Percentiles rank a stretch among this genome's conserved stretches.
phyloP scores from a whole-genome alignment of 1,139 yeast genomes.

The Nematodospora anomalae region DNA sequence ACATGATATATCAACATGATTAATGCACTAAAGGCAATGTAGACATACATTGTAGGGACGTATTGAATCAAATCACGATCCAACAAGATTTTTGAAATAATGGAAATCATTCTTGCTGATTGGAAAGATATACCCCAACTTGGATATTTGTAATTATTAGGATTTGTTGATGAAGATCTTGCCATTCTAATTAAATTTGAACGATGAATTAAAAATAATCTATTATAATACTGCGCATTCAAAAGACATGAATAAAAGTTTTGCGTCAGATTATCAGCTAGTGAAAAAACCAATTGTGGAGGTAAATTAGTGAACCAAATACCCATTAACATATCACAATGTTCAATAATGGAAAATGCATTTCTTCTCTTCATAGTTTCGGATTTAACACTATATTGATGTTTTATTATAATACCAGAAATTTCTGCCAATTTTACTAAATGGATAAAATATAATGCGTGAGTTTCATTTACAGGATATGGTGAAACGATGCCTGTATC shows the following conservation, averaged over 20 bases:
- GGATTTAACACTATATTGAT: constrained; percentile 72
- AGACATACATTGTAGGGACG: constrained; percentile 57
- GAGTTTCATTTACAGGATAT: constrained; percentile 48
- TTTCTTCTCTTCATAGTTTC: constrained; percentile 51
- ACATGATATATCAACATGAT: constrained; percentile 75
- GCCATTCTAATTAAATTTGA: constrained; percentile 63
- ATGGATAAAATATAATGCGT: constrained; percentile 60
- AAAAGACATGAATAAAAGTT: constrained; percentile 60
- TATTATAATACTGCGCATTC: constrained; percentile 72
- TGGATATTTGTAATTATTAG: constrained; percentile 61
- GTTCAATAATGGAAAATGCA: constrained; percentile 58
- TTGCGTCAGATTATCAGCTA: constrained; percentile 54
- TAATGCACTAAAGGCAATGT: constrained; percentile 66
- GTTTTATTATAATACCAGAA: constrained; percentile 68
- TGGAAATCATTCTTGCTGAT: constrained; percentile 78
- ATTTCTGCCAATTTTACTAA: constrained; percentile 71
- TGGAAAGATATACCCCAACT: constrained; percentile 86
- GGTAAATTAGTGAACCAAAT: constrained; percentile 77
- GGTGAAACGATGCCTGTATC: constrained; percentile 31
- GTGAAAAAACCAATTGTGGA: constrained; percentile 59
- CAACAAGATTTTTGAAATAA: constrained; percentile 59
- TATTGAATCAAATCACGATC: constrained; percentile 52
- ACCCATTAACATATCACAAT: constrained; percentile 80
- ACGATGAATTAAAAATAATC: constrained; percentile 70
- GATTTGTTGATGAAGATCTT: constrained; percentile 40